Conservation (phyloP, 2,329 filamentous ascomycete species). For the Lasiodiplodia sp. region DNA sequence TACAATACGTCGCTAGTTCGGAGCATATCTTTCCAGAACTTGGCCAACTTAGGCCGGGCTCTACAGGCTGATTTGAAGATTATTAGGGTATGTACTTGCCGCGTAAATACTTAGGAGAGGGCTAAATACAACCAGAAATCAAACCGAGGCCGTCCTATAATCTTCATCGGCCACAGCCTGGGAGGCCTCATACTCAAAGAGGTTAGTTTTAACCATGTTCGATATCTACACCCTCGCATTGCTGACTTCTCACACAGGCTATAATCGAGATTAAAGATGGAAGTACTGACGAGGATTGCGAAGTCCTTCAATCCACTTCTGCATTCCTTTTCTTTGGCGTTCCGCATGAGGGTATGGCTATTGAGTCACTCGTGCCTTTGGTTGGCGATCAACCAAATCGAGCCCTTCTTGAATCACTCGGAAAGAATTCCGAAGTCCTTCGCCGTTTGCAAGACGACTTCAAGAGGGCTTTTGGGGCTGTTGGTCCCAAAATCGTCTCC, state of each 20-base stretch:
- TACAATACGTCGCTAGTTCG: conserved; percentile 32
- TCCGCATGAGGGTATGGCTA: conserved; percentile 4
- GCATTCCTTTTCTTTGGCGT: conserved; percentile 18
- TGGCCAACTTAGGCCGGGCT: neutral
- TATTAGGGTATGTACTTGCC: neutral
- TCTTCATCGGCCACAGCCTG: conserved; percentile 11
- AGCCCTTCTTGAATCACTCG: neutral
- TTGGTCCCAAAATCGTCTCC: neutral
- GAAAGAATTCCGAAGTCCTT: neutral
- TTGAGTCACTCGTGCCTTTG: conserved; percentile 8
- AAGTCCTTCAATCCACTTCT: neutral
- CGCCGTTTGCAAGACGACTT: neutral
- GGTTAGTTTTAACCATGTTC: neutral
- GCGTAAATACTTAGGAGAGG: neutral
- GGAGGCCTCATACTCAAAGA: conserved; percentile 22
- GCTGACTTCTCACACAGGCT: neutral
- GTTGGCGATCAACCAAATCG: conserved; percentile 11
- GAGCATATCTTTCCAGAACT: conserved; percentile 10
- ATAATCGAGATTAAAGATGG: neutral
- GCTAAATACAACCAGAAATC: neutral
- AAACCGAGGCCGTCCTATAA: neutral
- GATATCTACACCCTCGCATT: too few species aligned
- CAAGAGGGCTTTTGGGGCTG: neutral
- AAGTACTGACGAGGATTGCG: neutral
- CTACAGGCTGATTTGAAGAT: neutral